Base-by-base conservation (phyloP, 441 rosid species). In the Erysimum pusillum region DNA sequence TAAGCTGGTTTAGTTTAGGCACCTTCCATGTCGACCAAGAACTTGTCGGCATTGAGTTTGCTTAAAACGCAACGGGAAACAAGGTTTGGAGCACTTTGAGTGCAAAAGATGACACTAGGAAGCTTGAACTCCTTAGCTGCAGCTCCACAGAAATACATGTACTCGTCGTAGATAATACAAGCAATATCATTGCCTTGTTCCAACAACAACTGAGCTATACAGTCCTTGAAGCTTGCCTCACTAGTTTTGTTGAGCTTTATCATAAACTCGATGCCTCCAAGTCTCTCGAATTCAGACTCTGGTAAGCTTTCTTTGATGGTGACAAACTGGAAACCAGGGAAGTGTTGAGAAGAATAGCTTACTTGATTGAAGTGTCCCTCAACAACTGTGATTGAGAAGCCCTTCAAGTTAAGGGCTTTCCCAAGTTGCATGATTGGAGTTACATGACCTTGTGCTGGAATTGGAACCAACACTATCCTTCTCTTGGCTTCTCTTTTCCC, bases 131-230 rank as follows among this genome's bases (percentile, higher is more conserved):
- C 69, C 6, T 15, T 57, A 18, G 89, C 83, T 17, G 59, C 85
- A 22, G 80, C 77, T 34, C 42, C 85, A 38, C 84, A 56, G 31
- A 78, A 79, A 62, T 76, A 80, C 86, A 89, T 83, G 35, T 64
- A 61, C 36, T 63, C 85, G 62, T 87, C 93, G 39, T 87, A 82
- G 53, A 89, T 75, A 17, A 85, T 42, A 72, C 90, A 80, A 4
- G 69, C 73, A 12, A 82, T 34, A 9, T 54, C 79, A 9, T 32
- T 56, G 11, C 75, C 15, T 6, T 59, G 73, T 41, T 58, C n/a
- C 42, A 56, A 6, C 20, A 66, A 17, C 69, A 64, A 46, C 71
- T 44, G 35, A 22, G 9, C 28, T 42, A 86, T 28, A 28, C 9
- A 63, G 9, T 63, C 53, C 25, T 44, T 63, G 39, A 63, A 63